Evolutionary conservation across 2,329 filamentous ascomycete genomes (phyloP), one percentile per base, ranked within the genome.

Genomic region (Nemania sp.): DNA sequence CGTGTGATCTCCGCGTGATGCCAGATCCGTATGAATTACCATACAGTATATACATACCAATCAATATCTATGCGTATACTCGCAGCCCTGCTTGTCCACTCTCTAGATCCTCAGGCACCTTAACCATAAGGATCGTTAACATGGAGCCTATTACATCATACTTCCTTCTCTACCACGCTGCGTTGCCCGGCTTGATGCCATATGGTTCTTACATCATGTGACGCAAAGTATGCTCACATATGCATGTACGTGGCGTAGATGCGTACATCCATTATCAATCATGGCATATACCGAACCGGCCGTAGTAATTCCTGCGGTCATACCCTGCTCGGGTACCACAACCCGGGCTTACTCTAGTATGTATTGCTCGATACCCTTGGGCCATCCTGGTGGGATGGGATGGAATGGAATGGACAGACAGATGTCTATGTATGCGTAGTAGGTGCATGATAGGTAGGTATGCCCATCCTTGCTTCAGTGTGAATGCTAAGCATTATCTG

Each of bases 271-370:
- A 45, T 45, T 45, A 1, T n/a, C 41, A 2, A 18, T 4, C 27
- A 32, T 20, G 10, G 7, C 18, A 27, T 22, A 13, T 29, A 45
- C 29, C 29, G 4, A 32, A 32, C 29, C 29, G 4, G 8, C 29
- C 41, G 26, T 38, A 38, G 11, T 4, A 15, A 27, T 13, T 24
- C 22, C 56, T 47, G 35, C 35, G 18, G 47, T 55, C 22, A 26
- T 41, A 49, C 38, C 45, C 29, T 61, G 27, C 45, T 66, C 57
- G 64, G 64, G 64, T 55, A 22, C 27, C 24, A 62, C 57, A 41
- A 22, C 26, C 64, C 57, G 58, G n/a, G 61, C 64, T 66, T 53
- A 61, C 64, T 24, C 35, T 13, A 11, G 6, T n/a, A n/a, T n/a
- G n/a, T n/a, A n/a, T n/a, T n/a, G n/a, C n/a, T n/a, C n/a, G n/a